phyloP scores from a whole-genome alignment of 169 alveolate species.

The Eimeria necatrix region DNA sequence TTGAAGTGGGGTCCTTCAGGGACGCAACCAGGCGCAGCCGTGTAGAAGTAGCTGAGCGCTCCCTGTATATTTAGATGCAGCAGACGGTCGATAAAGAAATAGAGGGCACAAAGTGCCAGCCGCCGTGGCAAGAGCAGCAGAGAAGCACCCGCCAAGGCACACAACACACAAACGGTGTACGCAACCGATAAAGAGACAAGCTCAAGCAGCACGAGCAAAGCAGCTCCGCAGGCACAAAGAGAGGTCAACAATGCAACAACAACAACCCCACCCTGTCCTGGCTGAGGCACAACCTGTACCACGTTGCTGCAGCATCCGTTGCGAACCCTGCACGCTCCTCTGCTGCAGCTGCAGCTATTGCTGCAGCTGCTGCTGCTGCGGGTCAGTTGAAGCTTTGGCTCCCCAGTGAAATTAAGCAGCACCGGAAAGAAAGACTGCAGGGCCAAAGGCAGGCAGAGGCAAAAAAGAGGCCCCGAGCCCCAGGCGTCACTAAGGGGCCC shows the following conservation, averaged over 20 bases:
- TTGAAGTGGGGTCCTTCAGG: conserved; percentile 82
- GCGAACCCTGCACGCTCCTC: background rate
- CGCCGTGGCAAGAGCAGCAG: background rate
- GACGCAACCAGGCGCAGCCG: conserved; percentile 63
- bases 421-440: conserved; percentile 2
- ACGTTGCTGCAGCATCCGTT: background rate
- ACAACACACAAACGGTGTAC: background rate
- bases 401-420: conserved; percentile 11
- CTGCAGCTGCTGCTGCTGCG: too few species aligned
- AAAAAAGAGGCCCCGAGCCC: conserved; percentile 41
- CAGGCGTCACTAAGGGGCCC: conserved; percentile 64
- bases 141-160: background rate
- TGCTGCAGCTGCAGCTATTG: too few species aligned
- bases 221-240: conserved; percentile 9
- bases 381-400: background rate
- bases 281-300: background rate
- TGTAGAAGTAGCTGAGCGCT: conserved; percentile 77
- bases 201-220: background rate
- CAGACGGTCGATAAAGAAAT: conserved; percentile 63
- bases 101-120: conserved; percentile 35
- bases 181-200: background rate
- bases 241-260: conserved; percentile 37
- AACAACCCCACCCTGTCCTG: conserved; percentile 9
- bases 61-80: conserved; percentile 70
- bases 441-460: conserved; percentile 69